These are phyloP conservation scores for Melanopsichium pennsylvanicum DNA, from an alignment of 1,284 basidiomycete species.

Conservation along the genomic window DNA sequence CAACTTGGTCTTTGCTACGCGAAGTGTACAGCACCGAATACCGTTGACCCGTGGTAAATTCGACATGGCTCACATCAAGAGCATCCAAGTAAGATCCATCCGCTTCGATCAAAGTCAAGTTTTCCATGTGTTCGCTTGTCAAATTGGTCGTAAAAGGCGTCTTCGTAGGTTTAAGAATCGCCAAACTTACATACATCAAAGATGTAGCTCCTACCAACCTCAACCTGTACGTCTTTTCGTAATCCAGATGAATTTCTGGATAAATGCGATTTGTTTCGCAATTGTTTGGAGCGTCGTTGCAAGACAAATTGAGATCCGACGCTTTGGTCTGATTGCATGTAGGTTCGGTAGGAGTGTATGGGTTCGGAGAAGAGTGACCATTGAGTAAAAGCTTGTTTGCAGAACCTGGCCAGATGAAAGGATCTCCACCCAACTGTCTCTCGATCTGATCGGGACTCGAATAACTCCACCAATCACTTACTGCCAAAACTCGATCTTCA, in stretches of 20 bases:
- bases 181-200: conserved; percentile 30
- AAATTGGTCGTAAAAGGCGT: conserved; percentile 2
- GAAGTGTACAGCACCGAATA: conserved; percentile 43
- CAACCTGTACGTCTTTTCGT: conserved; percentile 41
- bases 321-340: conserved; percentile 42
- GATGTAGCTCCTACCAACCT: conserved; percentile 35
- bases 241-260: conserved; percentile 40
- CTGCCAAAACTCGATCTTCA: conserved; percentile 38
- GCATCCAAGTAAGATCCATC: conserved; percentile 50
- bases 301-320: neutral
- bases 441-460: conserved; percentile 7
- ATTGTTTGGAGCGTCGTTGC: neutral
- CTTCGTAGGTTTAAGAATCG: conserved; percentile 17
- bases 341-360: neutral
- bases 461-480: conserved; percentile 48
- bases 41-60: conserved; percentile 51
- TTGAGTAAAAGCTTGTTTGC: conserved; percentile 49
- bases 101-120: conserved; percentile 49
- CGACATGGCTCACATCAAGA: conserved; percentile 21
- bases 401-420: conserved; percentile 55
- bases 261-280: neutral
- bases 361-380: conserved; percentile 16
- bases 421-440: conserved; percentile 24
- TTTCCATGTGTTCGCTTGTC: conserved; percentile 1
- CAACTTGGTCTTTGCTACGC: conserved; percentile 17